phyloP scores from a whole-genome alignment of 2,329 filamentous ascomycete genomes.

The Talaromyces funiculosus region DNA sequence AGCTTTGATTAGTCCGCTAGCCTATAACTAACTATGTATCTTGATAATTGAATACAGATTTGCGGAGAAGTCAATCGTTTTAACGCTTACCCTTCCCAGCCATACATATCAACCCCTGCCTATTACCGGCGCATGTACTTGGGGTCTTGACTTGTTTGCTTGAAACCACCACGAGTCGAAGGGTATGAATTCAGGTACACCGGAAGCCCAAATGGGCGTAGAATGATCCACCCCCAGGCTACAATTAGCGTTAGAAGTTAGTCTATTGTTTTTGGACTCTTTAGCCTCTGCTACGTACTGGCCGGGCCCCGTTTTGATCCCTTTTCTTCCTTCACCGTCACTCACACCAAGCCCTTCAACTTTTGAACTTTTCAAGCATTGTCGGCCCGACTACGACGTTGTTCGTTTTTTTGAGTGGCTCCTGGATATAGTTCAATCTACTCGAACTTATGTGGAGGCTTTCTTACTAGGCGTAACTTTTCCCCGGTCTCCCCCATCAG shows the following conservation, averaged over 20 bases:
- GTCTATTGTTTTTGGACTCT: neutral
- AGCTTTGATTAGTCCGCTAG: neutral
- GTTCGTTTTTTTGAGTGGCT: neutral
- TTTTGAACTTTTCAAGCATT: neutral
- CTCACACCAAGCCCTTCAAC: neutral
- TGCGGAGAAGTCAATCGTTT: neutral
- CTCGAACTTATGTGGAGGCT: neutral
- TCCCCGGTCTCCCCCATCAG: neutral
- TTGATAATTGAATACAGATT: neutral
- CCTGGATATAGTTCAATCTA: neutral
- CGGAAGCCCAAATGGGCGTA: conserved; percentile 5
- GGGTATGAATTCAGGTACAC: neutral
- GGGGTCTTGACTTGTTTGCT: neutral
- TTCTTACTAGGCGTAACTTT: neutral
- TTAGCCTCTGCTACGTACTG: neutral
- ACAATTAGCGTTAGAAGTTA: neutral
- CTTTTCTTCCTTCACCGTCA: neutral
- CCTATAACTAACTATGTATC: neutral
- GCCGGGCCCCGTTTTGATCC: neutral
- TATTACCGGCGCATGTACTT: neutral
- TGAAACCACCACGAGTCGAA: neutral
- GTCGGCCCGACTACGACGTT: neutral
- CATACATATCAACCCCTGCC: conserved; percentile 2
- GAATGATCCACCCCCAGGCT: conserved; percentile 6
- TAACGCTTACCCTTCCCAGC: neutral